phyloP scores from a whole-genome alignment of 345 rosid species.

The Brassica napus region DNA sequence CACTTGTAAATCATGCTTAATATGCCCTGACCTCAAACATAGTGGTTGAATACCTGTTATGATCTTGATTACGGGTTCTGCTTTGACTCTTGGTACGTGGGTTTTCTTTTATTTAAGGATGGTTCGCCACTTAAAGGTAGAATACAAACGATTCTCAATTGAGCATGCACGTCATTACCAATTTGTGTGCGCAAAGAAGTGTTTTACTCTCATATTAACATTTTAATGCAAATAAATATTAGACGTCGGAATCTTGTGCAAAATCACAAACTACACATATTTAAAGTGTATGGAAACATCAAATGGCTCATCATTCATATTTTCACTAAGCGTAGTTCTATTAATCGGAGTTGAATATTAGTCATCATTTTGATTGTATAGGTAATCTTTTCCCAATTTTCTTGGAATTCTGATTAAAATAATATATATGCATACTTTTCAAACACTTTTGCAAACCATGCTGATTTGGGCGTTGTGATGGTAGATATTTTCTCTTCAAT shows the following conservation, averaged over 20 bases:
- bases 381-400: not conserved
- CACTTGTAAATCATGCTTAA: slow-evolving; percentile 17
- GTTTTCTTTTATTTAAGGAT: not conserved
- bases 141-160: not conserved
- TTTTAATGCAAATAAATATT: not conserved
- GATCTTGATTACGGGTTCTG: not conserved
- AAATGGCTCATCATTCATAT: not conserved
- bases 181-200: not conserved
- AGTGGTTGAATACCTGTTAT: not conserved
- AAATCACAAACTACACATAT: not conserved
- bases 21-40: slow-evolving; percentile 8
- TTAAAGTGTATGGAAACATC: not conserved
- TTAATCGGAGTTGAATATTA: not conserved
- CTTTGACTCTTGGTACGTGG: not conserved
- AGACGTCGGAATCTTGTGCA: not conserved
- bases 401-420: slow-evolving; percentile 14
- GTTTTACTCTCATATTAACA: not conserved
- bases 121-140: not conserved
- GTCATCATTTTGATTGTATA: not conserved
- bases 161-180: not conserved
- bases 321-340: not conserved
- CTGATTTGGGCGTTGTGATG: slow-evolving; percentile 24
- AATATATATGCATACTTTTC: not conserved
- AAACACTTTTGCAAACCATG: slow-evolving; percentile 26
- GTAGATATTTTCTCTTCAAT: slow-evolving; percentile 22